Evolutionary conservation across 179 eudicot species (phyloP).

Genomic region (Drosera spatulata): DNA sequence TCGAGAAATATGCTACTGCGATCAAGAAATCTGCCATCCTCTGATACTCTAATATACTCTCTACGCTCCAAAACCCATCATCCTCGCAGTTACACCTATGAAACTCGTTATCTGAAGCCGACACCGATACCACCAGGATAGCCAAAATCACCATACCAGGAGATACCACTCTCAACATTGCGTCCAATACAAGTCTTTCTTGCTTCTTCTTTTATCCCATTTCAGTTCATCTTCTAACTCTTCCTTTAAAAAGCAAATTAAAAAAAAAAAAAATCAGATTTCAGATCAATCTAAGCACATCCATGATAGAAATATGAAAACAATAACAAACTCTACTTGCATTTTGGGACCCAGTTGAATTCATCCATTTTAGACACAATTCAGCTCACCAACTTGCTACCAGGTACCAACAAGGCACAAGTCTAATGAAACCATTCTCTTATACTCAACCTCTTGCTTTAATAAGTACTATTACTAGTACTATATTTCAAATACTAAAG

Average conservation of each 20-base stretch:
- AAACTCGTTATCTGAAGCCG: conserved; percentile 25
- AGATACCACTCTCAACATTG: conserved; percentile 41
- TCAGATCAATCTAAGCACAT: not conserved
- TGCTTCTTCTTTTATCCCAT: conserved; percentile 27
- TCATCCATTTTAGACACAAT: too few relatives aligned
- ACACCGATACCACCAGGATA: conserved; percentile 23
- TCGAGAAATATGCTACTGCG: conserved; percentile 84
- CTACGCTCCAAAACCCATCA: conserved; percentile 66
- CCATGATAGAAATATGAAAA: not conserved
- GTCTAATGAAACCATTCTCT: too few relatives aligned
- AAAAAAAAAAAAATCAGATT: not conserved
- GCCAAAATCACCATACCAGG: conserved; percentile 22
- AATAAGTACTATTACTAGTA: too few relatives aligned
- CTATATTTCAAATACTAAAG: too few relatives aligned
- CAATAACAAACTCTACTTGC: not conserved
- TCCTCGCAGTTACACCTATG: conserved; percentile 68
- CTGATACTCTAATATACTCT: conserved; percentile 60
- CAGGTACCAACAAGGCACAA: too few relatives aligned
- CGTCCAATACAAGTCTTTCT: conserved; percentile 1
- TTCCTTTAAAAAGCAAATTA: not conserved
- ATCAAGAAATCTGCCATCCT: conserved; percentile 78
- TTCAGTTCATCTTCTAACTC: conserved; percentile 10
- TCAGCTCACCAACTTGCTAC: too few relatives aligned
- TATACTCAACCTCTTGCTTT: too few relatives aligned
- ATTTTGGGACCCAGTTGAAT: not conserved